Conservation (phyloP, 345 rosid genomes). For the Triadica sebifera region DNA sequence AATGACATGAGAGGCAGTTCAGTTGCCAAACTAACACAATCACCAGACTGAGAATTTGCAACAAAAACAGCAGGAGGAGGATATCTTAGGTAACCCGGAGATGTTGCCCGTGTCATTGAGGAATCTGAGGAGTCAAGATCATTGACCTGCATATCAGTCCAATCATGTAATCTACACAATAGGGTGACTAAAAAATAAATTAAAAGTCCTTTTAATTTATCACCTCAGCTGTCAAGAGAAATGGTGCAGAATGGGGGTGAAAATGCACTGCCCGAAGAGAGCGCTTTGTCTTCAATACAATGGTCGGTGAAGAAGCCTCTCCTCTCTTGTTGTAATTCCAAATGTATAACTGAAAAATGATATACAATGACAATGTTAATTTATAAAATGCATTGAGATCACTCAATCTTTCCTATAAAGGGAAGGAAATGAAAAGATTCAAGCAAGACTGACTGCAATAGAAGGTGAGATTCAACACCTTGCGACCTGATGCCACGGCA, state of each 20-base stretch:
- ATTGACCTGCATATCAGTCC: conserved; percentile 60
- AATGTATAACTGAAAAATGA: conserved; percentile 50
- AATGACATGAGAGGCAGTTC: conserved; percentile 55
- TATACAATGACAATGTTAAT: conserved; percentile 18
- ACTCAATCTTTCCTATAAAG: neutral
- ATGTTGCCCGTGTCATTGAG: conserved; percentile 61
- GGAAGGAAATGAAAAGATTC: neutral
- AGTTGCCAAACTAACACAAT: conserved; percentile 42
- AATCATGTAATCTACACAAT: conserved; percentile 33
- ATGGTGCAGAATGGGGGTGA: conserved; percentile 74
- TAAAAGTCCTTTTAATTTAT: conserved; percentile 15
- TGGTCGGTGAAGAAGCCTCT: conserved; percentile 57
- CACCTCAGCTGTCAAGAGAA: conserved; percentile 80
- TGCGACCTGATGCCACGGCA: conserved; percentile 79
- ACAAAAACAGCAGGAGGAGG: conserved; percentile 63
- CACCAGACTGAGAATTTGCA: conserved; percentile 50
- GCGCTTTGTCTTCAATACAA: conserved; percentile 62
- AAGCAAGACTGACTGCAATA: neutral
- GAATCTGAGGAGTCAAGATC: conserved; percentile 78
- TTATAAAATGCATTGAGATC: neutral
- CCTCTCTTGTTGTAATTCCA: conserved; percentile 70
- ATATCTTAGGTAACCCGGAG: conserved; percentile 59
- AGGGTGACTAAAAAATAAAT: conserved; percentile 23
- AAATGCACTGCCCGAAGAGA: conserved; percentile 78
- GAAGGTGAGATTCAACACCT: conserved; percentile 37